These are phyloP conservation scores for Sicyos edulis DNA, from an alignment of 306 rosid genomes.

Conservation along the genomic window DNA sequence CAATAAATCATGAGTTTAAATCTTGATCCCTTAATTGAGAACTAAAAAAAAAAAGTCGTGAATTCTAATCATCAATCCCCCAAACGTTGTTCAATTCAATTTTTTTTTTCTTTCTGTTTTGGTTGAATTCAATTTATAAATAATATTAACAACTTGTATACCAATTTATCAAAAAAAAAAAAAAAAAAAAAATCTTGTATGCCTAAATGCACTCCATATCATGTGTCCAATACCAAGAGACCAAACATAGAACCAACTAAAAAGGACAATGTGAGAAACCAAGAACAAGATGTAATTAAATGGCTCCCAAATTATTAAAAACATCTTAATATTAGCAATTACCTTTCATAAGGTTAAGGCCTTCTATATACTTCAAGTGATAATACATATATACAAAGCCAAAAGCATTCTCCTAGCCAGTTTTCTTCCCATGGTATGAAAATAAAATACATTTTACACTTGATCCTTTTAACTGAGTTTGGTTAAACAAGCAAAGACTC, in stretches of 20 bases:
- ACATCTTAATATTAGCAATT: background rate
- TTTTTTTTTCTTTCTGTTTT: too few relatives aligned
- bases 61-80: too few relatives aligned
- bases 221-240: too few relatives aligned
- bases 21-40: too few relatives aligned
- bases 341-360: conserved; percentile 3
- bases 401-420: conserved; percentile 13
- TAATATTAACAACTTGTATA: too few relatives aligned
- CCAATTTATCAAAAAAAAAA: too few relatives aligned
- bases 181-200: too few relatives aligned
- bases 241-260: background rate
- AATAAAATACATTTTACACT: conserved; percentile 16
- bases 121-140: too few relatives aligned
- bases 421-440: conserved; percentile 5
- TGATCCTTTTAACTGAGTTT: conserved; percentile 2
- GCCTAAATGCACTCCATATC: too few relatives aligned
- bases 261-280: background rate
- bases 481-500: conserved; percentile 12
- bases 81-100: too few relatives aligned
- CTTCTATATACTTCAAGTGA: conserved; percentile 9
- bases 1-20: too few relatives aligned
- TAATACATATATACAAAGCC: conserved; percentile 14
- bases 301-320: conserved; percentile 8
- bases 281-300: background rate
- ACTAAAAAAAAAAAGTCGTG: too few relatives aligned